Conservation (phyloP, 352 stramenopile genomes). For the Phytophthora cryptogea region DNA sequence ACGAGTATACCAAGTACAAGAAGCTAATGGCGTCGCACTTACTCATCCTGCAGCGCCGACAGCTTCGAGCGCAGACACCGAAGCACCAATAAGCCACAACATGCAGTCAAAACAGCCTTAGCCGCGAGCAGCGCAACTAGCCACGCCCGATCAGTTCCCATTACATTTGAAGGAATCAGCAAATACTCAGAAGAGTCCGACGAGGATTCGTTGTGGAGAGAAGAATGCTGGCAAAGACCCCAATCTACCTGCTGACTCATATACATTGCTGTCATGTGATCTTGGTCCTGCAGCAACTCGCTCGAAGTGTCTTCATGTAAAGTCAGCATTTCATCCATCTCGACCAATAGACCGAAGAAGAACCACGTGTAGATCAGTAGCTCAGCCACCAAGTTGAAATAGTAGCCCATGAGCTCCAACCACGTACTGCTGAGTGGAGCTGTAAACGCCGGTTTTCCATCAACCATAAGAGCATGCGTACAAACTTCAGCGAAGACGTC, state of each 20-base stretch:
- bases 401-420: slow-evolving; percentile 59
- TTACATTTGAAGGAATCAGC: slow-evolving; percentile 37
- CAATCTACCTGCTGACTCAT: slow-evolving; percentile 33
- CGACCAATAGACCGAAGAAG: slow-evolving; percentile 59
- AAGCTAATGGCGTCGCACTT: slow-evolving; percentile 18
- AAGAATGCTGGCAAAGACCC: slow-evolving; percentile 20
- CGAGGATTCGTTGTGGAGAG: slow-evolving; percentile 9
- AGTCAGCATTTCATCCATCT: slow-evolving; percentile 58
- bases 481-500: slow-evolving; percentile 74
- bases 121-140: slow-evolving; percentile 41
- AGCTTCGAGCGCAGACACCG: slow-evolving; percentile 62
- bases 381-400: slow-evolving; percentile 53
- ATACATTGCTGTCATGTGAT: slow-evolving; percentile 44
- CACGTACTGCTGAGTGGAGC: slow-evolving; percentile 71
- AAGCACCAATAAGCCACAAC: slow-evolving; percentile 35
- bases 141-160: slow-evolving; percentile 57
- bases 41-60: slow-evolving; percentile 70
- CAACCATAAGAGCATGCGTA: slow-evolving; percentile 64
- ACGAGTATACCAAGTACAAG: not conserved
- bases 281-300: slow-evolving; percentile 32
- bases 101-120: slow-evolving; percentile 43
- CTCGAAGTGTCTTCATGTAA: slow-evolving; percentile 35
- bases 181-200: slow-evolving; percentile 27
- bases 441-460: slow-evolving; percentile 63
- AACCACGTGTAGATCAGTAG: slow-evolving; percentile 61